Evolutionary conservation across 176 grass and related monocot genomes (phyloP).

Genomic region (Carex myosuroides): DNA sequence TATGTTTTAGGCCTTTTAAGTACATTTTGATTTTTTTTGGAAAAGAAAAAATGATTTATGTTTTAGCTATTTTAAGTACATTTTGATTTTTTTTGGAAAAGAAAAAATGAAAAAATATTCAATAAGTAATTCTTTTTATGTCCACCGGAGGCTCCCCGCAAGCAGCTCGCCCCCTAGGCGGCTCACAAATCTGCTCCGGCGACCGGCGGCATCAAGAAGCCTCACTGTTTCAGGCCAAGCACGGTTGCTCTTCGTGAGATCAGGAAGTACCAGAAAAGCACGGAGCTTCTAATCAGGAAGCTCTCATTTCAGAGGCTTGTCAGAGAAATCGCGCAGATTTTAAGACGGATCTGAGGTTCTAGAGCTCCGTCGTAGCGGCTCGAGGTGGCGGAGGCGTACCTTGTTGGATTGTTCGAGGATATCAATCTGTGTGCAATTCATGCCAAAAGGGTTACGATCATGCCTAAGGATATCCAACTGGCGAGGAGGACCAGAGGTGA

Average conservation of each 20-base stretch:
- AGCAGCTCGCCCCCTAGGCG: conserved; percentile 26
- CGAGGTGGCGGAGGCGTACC: conserved; percentile 27
- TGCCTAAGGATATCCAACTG: conserved; percentile 29
- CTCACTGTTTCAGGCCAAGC: conserved; percentile 15
- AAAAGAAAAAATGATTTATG: no score
- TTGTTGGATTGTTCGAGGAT: conserved; percentile 26
- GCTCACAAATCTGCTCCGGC: conserved; percentile 20
- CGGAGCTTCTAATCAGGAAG: conserved; percentile 19
- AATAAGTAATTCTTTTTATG: no score
- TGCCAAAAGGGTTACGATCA: conserved; percentile 28
- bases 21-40: no score
- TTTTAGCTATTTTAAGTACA: no score
- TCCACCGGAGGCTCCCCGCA: conserved; percentile 17
- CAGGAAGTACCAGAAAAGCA: conserved; percentile 31
- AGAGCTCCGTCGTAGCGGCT: conserved; percentile 21
- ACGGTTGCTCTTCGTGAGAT: conserved; percentile 25
- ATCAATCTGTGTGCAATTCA: conserved; percentile 28
- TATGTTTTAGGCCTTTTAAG: no score
- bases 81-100: no score
- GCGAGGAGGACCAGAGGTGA: conserved; percentile 9
- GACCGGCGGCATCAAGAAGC: conserved; percentile 26
- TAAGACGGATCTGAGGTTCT: conserved; percentile 25
- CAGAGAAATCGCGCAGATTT: conserved; percentile 23
- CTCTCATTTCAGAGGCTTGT: conserved; percentile 18
- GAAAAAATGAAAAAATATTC: no score